Evolutionary conservation across 2,329 filamentous ascomycete genomes (phyloP).

Genomic region (Ophiostoma sp.): DNA sequence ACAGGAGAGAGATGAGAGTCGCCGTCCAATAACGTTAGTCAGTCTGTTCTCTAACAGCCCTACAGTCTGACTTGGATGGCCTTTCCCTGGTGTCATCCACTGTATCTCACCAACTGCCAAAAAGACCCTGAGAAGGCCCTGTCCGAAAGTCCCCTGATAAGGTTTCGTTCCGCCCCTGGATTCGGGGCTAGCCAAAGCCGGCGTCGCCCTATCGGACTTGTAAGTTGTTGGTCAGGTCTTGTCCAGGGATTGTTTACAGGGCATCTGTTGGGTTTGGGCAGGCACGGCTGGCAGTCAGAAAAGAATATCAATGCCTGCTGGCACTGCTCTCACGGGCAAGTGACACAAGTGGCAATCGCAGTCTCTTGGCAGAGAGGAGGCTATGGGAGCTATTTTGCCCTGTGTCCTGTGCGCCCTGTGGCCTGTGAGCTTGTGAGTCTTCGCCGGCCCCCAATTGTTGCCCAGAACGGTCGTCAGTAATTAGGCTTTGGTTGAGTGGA

Average conservation of each 20-base stretch:
- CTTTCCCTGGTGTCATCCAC: background rate
- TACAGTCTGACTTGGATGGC: too few species aligned
- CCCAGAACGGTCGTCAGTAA: background rate
- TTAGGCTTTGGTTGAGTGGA: background rate
- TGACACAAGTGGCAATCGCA: background rate
- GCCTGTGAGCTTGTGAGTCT: background rate
- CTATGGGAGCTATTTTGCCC: background rate
- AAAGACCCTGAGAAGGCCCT: background rate
- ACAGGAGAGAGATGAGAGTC: background rate
- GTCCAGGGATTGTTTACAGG: background rate
- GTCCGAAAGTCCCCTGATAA: background rate
- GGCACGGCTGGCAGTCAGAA: background rate
- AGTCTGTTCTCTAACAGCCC: too few species aligned
- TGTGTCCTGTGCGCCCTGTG: background rate
- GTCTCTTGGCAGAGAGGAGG: background rate
- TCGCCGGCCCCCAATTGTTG: background rate
- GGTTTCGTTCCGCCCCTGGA: background rate
- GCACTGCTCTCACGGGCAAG: background rate
- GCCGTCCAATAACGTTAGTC: too few species aligned
- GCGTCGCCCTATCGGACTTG: background rate
- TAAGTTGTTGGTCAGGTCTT: background rate
- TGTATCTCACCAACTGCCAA: background rate
- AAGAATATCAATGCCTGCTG: background rate
- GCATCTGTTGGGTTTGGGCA: background rate
- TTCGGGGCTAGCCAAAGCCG: slow-evolving; percentile 1